Conservation (phyloP, 164 flowering plant species). For the Vitis rupestris region DNA sequence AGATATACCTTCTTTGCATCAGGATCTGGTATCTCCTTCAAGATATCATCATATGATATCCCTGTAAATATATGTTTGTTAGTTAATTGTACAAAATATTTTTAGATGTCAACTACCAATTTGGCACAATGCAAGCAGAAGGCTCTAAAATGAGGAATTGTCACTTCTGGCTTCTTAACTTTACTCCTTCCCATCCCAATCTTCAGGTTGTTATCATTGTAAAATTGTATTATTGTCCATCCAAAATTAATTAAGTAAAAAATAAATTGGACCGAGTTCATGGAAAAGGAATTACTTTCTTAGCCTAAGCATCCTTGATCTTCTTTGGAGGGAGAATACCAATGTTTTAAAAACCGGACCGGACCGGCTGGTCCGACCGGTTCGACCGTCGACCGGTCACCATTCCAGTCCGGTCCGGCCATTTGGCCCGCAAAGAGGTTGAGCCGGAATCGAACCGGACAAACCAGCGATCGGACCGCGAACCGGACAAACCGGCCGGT, state of each 20-base stretch:
- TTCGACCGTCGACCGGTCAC: too few relatives aligned
- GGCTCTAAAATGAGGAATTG: neutral
- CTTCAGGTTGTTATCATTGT: conserved; percentile 68
- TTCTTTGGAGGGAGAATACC: conserved; percentile 8
- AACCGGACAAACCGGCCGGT: too few relatives aligned
- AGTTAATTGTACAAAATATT: too few relatives aligned
- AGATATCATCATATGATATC: conserved; percentile 95
- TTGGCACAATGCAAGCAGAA: neutral
- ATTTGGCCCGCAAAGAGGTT: too few relatives aligned
- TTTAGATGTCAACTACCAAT: too few relatives aligned
- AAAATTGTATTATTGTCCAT: neutral
- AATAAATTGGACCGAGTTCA: neutral
- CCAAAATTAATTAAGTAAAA: neutral
- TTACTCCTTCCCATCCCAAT: conserved; percentile 93
- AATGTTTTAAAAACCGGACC: too few relatives aligned
- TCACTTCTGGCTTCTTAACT: conserved; percentile 87
- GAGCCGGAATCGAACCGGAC: too few relatives aligned
- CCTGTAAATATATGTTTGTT: conserved; percentile 29
- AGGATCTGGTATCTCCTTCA: conserved; percentile 69
- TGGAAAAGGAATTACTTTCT: too few relatives aligned
- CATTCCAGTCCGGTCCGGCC: too few relatives aligned
- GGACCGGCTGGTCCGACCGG: too few relatives aligned
- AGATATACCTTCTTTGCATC: conserved; percentile 71
- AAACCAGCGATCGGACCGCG: too few relatives aligned
- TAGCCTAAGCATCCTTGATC: too few relatives aligned